Base-by-base conservation (phyloP, 805 yeast genomes). In the Maudiozyma turicensis region DNA sequence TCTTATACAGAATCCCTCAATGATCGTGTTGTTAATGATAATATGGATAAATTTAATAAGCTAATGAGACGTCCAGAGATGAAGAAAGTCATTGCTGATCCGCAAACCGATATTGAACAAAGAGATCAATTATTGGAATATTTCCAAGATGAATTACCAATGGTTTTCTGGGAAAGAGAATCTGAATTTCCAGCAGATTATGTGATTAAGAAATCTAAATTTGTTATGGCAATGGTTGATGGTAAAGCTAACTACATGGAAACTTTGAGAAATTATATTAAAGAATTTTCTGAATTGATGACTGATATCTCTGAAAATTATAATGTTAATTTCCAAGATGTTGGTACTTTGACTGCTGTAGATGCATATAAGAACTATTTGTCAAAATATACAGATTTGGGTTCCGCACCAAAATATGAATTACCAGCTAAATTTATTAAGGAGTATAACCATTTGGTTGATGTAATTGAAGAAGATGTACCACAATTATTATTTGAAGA, bases 1-100 rank as follows among this genome's bases (percentile, higher is more conserved):
- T 75, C 76, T n/a, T 89, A 85, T 65, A 86, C 88, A 57, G 86
- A 85, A 44, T 84, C 88, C 58, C 79, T 88, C 68, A 88, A 90
- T 61, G 96, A 90, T 66, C 78, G 80, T 7, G 95, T 90, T 0
- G 96, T 90, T 15, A 87, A 87, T 63, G 75, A 72, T 20, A 81
- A 90, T 1, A 81, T 88, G 14, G 69, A 75, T 15, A 68, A 69
- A 10, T 84, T 61, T 59, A 72, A 72, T 34, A 74, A 77, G 43
- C 72, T 53, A 29, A 48, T 66, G 40, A 62, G 61, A 32, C 49
- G 55, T 43, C 55, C 53, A 35, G 51, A 48, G 39, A 48, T 57
- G 44, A 50, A 54, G 9, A 51, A 62, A 37, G 33, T 57, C 32
- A 48, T 47, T 13, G 54, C 56, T 33, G 60, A 62, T 48, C 48